These are phyloP conservation scores for Alternaria sp. DNA, from an alignment of 2,329 filamentous ascomycete genomes.

Conservation along the genomic window DNA sequence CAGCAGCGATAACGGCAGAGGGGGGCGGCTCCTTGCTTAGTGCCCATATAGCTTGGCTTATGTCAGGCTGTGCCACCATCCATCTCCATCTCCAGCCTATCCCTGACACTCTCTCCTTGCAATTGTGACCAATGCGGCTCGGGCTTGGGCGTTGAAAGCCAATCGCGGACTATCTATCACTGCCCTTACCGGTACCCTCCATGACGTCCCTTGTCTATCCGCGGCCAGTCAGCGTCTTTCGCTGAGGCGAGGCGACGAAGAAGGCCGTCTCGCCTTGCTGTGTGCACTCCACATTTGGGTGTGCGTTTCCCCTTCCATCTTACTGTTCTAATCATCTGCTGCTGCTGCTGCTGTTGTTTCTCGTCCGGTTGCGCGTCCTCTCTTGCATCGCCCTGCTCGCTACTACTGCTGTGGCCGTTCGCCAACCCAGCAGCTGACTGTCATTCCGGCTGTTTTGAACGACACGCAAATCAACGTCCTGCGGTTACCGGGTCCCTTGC, in stretches of 20 bases:
- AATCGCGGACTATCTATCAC: conserved; percentile 40
- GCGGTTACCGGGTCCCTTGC: conserved; percentile 4
- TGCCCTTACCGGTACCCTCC: conserved; percentile 36
- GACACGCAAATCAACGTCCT: conserved; percentile 12
- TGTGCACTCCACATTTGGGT: conserved; percentile 7
- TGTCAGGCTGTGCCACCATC: conserved; percentile 14
- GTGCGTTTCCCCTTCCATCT: conserved; percentile 6
- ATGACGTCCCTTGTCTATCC: conserved; percentile 39
- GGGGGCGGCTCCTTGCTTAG: conserved; percentile 3
- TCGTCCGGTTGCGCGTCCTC: conserved; percentile 12
- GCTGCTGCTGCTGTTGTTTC: not conserved
- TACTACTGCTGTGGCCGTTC: conserved; percentile 3
- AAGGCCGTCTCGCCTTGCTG: not conserved
- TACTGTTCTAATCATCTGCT: conserved; percentile 1
- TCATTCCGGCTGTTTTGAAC: conserved; percentile 15
- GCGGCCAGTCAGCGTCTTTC: conserved; percentile 15
- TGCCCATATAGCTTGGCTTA: conserved; percentile 13
- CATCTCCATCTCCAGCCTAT: not conserved
- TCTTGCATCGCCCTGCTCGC: conserved; percentile 13
- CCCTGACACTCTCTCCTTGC: conserved; percentile 1
- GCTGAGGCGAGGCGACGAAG: conserved; percentile 3
- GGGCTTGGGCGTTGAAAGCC: conserved; percentile 21
- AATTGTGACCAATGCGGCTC: conserved; percentile 30
- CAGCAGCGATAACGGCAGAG: not conserved
- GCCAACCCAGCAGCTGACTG: conserved; percentile 11